phyloP scores from a whole-genome alignment of 2,329 filamentous ascomycete genomes.

The Cylindrodendrum hubeiense region DNA sequence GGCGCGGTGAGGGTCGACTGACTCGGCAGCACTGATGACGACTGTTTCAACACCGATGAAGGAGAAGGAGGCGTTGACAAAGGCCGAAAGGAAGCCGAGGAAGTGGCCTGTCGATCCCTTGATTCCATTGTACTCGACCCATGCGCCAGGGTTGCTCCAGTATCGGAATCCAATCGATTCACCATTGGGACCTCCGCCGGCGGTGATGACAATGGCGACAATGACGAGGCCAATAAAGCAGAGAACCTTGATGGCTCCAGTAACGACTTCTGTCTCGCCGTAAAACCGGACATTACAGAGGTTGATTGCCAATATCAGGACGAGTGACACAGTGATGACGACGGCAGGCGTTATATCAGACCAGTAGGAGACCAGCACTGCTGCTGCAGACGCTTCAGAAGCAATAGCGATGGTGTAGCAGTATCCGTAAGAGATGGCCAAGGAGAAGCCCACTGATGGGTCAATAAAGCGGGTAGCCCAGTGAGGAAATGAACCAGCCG shows the following conservation, averaged over 20 bases:
- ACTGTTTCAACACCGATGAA: slow-evolving; percentile 56
- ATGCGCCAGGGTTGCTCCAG: slow-evolving; percentile 57
- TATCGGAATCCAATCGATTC: slow-evolving; percentile 58
- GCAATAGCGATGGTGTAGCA: slow-evolving; percentile 42
- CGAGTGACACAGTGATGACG: slow-evolving; percentile 64
- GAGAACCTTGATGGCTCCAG: slow-evolving; percentile 70
- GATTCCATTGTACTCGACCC: slow-evolving; percentile 60
- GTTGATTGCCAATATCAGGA: slow-evolving; percentile 67
- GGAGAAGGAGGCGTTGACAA: slow-evolving; percentile 67
- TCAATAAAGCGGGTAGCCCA: slow-evolving; percentile 44
- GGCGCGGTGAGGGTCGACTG: slow-evolving; percentile 70
- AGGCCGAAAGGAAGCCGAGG: slow-evolving; percentile 66
- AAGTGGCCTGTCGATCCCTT: slow-evolving; percentile 62
- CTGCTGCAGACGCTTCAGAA: slow-evolving; percentile 38
- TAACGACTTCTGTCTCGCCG: slow-evolving; percentile 72
- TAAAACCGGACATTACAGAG: slow-evolving; percentile 69
- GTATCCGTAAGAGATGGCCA: slow-evolving; percentile 42
- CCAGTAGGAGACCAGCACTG: slow-evolving; percentile 40
- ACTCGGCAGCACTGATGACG: slow-evolving; percentile 72
- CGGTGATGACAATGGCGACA: slow-evolving; percentile 66
- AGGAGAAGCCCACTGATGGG: slow-evolving; percentile 37
- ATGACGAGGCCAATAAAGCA: slow-evolving; percentile 70
- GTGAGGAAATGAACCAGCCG: slow-evolving; percentile 41
- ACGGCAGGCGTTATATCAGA: slow-evolving; percentile 40
- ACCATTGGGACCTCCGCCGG: slow-evolving; percentile 66